Evolutionary conservation across 805 yeast genomes (phyloP).

Genomic region (Saccharomycopsis synnaedendra): DNA sequence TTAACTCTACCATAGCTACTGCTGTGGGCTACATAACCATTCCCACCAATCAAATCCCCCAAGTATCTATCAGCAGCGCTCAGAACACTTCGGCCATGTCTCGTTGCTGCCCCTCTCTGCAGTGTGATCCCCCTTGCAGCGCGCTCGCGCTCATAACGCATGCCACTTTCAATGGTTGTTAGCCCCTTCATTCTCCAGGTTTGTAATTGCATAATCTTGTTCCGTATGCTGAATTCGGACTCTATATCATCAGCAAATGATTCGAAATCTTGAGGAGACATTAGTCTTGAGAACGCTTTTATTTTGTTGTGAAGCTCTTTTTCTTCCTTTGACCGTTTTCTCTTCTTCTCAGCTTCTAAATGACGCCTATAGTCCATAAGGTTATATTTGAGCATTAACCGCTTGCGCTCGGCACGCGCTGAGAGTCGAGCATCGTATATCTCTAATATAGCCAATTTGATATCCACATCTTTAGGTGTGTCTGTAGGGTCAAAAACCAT

Average conservation of each 20-base stretch:
- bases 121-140: constrained; percentile 50
- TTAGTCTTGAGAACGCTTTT: constrained; percentile 70
- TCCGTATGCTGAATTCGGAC: constrained; percentile 67
- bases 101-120: constrained; percentile 34
- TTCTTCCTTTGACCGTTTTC: constrained; percentile 66
- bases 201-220: constrained; percentile 80
- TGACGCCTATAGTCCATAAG: constrained; percentile 78
- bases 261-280: constrained; percentile 74
- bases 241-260: constrained; percentile 62
- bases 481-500: constrained; percentile 95
- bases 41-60: constrained; percentile 10
- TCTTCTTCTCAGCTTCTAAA: constrained; percentile 68
- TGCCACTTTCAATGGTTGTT: constrained; percentile 71
- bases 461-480: constrained; percentile 74
- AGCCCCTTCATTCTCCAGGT: constrained; percentile 90
- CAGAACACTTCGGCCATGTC: constrained; percentile 24
- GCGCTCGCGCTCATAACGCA: constrained; percentile 82
- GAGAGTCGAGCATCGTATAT: constrained; percentile 86
- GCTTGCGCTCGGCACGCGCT: constrained; percentile 85
- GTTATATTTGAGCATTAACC: constrained; percentile 64
- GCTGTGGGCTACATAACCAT: not conserved
- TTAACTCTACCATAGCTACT: not conserved
- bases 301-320: constrained; percentile 66
- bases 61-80: constrained; percentile 10
- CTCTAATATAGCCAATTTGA: constrained; percentile 77